phyloP scores from a whole-genome alignment of 805 yeast genomes.

The Zygosaccharomyces bailii region DNA sequence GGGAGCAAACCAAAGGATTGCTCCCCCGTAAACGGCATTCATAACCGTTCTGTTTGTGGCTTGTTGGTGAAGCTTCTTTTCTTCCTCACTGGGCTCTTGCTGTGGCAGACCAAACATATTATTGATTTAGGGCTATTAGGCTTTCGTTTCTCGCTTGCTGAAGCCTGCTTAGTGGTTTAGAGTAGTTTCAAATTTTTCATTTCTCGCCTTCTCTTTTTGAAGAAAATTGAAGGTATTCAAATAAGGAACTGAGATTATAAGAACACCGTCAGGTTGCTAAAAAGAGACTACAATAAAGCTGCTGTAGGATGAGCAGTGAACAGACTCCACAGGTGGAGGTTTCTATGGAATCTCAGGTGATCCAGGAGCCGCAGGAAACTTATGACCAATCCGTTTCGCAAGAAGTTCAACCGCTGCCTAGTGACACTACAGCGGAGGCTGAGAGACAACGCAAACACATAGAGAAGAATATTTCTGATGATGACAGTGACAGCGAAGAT shows the following conservation, averaged over 20 bases:
- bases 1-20: conserved; percentile 51
- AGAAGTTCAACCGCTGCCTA: neutral
- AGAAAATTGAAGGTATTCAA: neutral
- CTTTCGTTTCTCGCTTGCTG: neutral
- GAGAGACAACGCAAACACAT: conserved; percentile 33
- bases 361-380: conserved; percentile 4
- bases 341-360: conserved; percentile 1
- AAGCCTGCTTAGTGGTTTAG: neutral
- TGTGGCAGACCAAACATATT: conserved; percentile 50
- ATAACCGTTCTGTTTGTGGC: conserved; percentile 56
- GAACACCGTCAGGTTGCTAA: conserved; percentile 18
- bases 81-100: conserved; percentile 55
- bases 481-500: conserved; percentile 19
- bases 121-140: too few species aligned
- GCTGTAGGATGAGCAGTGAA: conserved; percentile 9
- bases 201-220: neutral
- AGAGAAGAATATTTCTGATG: conserved; percentile 23
- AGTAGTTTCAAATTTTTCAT: conserved; percentile 7
- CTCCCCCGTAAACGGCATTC: conserved; percentile 60
- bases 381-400: conserved; percentile 2
- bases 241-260: conserved; percentile 12
- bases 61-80: conserved; percentile 62
- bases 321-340: conserved; percentile 7
- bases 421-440: neutral
- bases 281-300: conserved; percentile 1